These are phyloP conservation scores for Colletotrichum sublineola DNA, from an alignment of 2,329 filamentous ascomycete genomes.

Conservation along the genomic window DNA sequence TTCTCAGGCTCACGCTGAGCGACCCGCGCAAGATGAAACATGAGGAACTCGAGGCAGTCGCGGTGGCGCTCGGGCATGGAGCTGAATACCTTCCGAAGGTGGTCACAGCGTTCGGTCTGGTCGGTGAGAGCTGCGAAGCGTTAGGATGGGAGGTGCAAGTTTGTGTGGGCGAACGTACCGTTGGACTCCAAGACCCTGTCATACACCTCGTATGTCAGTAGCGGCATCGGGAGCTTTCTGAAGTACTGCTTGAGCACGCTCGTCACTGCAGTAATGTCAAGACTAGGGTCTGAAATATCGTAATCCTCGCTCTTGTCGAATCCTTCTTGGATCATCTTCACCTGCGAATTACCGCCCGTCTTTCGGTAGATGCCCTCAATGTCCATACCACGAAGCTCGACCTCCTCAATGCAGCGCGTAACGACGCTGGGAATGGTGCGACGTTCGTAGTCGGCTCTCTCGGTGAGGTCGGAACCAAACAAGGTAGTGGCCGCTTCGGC, in stretches of 20 bases:
- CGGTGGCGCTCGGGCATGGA: constrained; percentile 86
- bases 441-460: constrained; percentile 89
- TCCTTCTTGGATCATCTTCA: constrained; percentile 89
- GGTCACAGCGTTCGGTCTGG: constrained; percentile 75
- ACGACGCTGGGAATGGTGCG: constrained; percentile 92
- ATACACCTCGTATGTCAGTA: constrained; percentile 94
- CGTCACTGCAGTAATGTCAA: constrained; percentile 97
- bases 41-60: constrained; percentile 91
- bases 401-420: constrained; percentile 94
- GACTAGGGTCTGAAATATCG: constrained; percentile 91
- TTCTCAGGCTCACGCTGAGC: constrained; percentile 87
- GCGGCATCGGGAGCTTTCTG: constrained; percentile 87
- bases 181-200: constrained; percentile 87
- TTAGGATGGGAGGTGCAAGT: constrained; percentile 43
- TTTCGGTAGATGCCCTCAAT: constrained; percentile 98
- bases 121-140: constrained; percentile 70
- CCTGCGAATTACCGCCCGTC: constrained; percentile 91
- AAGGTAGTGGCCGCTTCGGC: constrained; percentile 72
- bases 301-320: constrained; percentile 90
- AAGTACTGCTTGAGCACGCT: constrained; percentile 98
- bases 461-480: constrained; percentile 90
- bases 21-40: constrained; percentile 92
- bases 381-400: constrained; percentile 96
- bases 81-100: constrained; percentile 80
- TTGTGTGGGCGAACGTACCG: constrained; percentile 62